phyloP scores from a whole-genome alignment of 225 moss, liverwort and hornwort genomes.

The Pseudoscleropodium purum region DNA sequence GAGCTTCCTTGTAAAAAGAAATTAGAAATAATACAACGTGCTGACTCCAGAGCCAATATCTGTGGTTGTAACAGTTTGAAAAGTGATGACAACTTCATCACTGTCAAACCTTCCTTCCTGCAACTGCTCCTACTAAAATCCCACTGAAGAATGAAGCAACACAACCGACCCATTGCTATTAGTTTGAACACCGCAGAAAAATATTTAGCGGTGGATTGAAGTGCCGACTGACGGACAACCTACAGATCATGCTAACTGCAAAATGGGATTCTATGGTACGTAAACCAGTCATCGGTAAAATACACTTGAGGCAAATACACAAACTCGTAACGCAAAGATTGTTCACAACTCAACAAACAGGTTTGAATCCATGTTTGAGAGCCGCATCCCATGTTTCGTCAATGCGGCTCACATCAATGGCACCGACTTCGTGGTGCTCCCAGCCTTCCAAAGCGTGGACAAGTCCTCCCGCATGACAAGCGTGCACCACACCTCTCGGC shows the following conservation, averaged over 20 bases:
- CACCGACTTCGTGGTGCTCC: slow-evolving; percentile 53
- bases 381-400: slow-evolving; percentile 43
- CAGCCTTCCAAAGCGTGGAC: slow-evolving; percentile 49
- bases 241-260: neutral
- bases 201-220: neutral
- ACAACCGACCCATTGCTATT: neutral
- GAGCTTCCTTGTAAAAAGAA: neutral
- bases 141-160: neutral
- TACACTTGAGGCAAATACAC: neutral
- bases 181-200: neutral
- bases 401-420: slow-evolving; percentile 38
- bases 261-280: neutral
- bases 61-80: neutral
- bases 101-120: neutral
- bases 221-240: neutral
- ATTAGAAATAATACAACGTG: neutral
- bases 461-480: slow-evolving; percentile 44
- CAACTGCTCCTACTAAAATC: neutral
- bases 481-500: slow-evolving; percentile 46
- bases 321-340: neutral
- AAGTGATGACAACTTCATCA: neutral
- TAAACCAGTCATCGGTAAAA: neutral
- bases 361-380: slow-evolving; percentile 37
- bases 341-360: slow-evolving; percentile 1
- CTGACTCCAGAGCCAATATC: neutral